Evolutionary conservation across 73 alveolate species (phyloP).

Genomic region (Blepharisma stoltei): DNA sequence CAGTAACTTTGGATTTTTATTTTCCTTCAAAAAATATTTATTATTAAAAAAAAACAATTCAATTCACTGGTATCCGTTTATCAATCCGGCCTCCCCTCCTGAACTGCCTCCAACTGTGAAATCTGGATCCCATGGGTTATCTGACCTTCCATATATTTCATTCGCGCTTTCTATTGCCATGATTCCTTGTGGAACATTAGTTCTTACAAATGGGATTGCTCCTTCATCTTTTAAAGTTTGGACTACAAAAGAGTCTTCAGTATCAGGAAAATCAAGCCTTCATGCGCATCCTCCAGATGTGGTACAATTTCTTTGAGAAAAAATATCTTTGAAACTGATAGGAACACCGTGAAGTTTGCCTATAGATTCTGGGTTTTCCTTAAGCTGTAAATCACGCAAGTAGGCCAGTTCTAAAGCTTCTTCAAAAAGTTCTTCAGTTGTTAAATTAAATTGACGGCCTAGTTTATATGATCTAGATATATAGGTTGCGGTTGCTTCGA

Average conservation of each 20-base stretch:
- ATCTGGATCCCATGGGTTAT: constrained; percentile 58
- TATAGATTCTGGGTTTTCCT: not conserved
- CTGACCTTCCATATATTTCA: constrained; percentile 64
- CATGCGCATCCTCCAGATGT: not conserved
- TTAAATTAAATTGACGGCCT: constrained; percentile 26
- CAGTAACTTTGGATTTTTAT: constrained; percentile 67
- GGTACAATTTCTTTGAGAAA: not conserved
- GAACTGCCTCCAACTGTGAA: constrained; percentile 81
- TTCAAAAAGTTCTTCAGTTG: constrained; percentile 34
- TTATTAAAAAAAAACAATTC: no score
- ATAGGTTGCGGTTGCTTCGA: constrained; percentile 9
- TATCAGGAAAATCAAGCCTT: not conserved
- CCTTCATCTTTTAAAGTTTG: constrained; percentile 49
- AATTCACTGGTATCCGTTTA: no score
- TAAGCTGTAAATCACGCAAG: not conserved
- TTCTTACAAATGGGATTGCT: constrained; percentile 73
- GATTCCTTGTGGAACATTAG: constrained; percentile 72
- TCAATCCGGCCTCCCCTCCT: constrained; percentile 58
- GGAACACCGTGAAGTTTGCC: constrained; percentile 38
- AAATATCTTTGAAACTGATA: constrained; percentile 31
- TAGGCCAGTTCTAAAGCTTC: constrained; percentile 35
- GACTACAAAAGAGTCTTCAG: constrained; percentile 4
- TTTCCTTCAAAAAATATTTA: no score
- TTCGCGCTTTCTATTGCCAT: constrained; percentile 64
- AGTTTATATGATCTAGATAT: constrained; percentile 29